Base-by-base conservation (phyloP, 768 basidiomycete genomes). In the Trametes cingulata region DNA sequence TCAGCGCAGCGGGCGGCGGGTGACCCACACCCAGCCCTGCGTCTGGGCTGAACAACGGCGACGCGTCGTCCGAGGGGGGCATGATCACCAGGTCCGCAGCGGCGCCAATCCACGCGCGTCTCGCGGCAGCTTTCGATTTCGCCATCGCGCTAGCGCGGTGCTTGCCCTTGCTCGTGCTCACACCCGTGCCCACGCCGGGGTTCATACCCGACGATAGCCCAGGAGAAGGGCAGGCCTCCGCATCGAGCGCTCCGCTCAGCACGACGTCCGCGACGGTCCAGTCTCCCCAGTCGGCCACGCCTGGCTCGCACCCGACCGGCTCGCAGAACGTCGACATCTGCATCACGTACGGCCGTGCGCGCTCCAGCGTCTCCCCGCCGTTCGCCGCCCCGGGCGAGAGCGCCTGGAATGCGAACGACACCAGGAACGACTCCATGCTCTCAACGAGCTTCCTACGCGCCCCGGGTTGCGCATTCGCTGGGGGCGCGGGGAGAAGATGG, bases 351-450 rank as follows among this genome's bases (percentile, higher is more conserved):
- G 72, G 71, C 6, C 66, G 58, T 17, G 69, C 66, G 29, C 65
- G 68, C 43, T 68, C 68, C 19, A 67, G 25, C 2, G 59, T 56
- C 42, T 63, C 66, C 14, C 29, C 40, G 13, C 60, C 41, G 20
- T 33, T 19, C 35, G 41, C 41, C 14, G 39, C 33, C 22, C 43
- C 43, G 13, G 20, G 43, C 40, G 62, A 58, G 19, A 56, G 45
- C 13, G 53, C 22, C 17, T 70, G 70, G 60, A 61, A 65, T 10
- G 71, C 67, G 62, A 75, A 78, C 0, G 75, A 73, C 17, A 75
- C 63, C 29, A 76, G 71, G 65, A 76, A 77, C 7, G 74, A 56
- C 58, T 78, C 77, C 35, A 77, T 67, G 65, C 67, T 72, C 35
- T 71, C 67, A n/a, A 78, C 66, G 33, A 75, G 68, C 56, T 70